These are phyloP conservation scores for Myxozyma mucilagina DNA, from an alignment of 805 yeast genomes.

Conservation along the genomic window DNA sequence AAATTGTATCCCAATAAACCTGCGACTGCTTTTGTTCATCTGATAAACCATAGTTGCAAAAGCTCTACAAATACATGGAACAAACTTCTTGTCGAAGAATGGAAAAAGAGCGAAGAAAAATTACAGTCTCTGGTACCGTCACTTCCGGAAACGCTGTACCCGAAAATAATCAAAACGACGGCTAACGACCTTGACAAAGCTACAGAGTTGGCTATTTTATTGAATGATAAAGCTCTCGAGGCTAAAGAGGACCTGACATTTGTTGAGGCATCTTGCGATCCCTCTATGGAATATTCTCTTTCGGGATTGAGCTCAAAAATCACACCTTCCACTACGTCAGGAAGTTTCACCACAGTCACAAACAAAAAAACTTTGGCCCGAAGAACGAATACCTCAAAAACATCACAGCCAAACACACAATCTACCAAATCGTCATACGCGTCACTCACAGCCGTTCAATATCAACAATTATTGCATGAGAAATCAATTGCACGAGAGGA, in stretches of 20 bases:
- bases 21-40: conserved; percentile 1
- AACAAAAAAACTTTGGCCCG: not conserved
- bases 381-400: not conserved
- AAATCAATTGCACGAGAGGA: conserved; percentile 6
- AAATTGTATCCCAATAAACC: not conserved
- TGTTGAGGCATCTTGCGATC: not conserved
- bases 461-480: not conserved
- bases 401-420: too few species aligned
- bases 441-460: not conserved
- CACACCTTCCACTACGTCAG: not conserved
- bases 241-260: not conserved
- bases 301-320: not conserved
- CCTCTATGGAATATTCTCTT: not conserved
- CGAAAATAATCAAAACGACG: not conserved
- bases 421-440: not conserved
- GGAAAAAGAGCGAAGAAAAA: not conserved
- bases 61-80: not conserved
- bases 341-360: not conserved
- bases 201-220: conserved; percentile 1
- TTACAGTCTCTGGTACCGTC: conserved; percentile 1
- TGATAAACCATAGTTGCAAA: not conserved
- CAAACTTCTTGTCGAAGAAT: not conserved
- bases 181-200: conserved; percentile 11
- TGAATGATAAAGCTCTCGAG: conserved; percentile 1
- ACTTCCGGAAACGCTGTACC: not conserved